Percentiles rank a stretch among this genome's conserved stretches.
Evolutionary conservation across 108 stramenopile species (phyloP).

Genomic region (Cyclotella sp.): DNA sequence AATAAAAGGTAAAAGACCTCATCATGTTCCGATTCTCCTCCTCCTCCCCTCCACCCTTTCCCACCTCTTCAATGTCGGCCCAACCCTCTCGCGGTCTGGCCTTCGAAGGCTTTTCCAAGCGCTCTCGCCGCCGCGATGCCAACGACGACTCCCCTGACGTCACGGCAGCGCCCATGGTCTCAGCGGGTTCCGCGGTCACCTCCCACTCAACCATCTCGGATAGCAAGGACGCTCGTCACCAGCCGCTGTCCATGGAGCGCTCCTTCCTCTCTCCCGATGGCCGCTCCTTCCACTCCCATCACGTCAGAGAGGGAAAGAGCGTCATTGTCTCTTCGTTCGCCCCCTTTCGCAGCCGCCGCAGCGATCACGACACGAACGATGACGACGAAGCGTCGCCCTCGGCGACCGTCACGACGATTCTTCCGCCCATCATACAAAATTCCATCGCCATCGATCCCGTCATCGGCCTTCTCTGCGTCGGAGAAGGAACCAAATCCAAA

Average conservation of each 20-base stretch:
- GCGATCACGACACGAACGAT: conserved; percentile 19
- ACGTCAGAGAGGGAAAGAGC: conserved; percentile 6
- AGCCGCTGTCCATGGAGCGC: conserved; percentile 10
- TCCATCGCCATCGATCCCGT: conserved; percentile 64
- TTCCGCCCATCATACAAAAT: conserved; percentile 47
- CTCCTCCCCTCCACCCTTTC: neutral
- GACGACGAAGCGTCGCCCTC: conserved; percentile 21
- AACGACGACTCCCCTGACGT: too few relatives aligned
- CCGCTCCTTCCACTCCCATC: conserved; percentile 63
- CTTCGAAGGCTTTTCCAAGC: neutral
- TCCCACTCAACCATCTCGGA: too few relatives aligned
- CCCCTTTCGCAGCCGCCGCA: conserved; percentile 50
- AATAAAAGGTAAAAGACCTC: neutral
- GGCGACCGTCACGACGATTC: conserved; percentile 33
- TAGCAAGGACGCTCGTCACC: neutral
- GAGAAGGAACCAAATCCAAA: conserved; percentile 34
- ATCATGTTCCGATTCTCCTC: conserved; percentile 8
- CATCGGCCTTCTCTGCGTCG: conserved; percentile 69
- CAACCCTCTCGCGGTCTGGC: neutral
- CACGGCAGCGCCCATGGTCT: too few relatives aligned
- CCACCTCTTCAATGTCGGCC: neutral
- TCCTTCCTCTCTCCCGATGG: conserved; percentile 72
- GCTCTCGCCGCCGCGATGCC: neutral
- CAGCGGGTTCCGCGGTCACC: too few relatives aligned
- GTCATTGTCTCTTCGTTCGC: conserved; percentile 63